Conservation (phyloP, 495 filamentous ascomycete genomes). For the Penicillium coffeae region DNA sequence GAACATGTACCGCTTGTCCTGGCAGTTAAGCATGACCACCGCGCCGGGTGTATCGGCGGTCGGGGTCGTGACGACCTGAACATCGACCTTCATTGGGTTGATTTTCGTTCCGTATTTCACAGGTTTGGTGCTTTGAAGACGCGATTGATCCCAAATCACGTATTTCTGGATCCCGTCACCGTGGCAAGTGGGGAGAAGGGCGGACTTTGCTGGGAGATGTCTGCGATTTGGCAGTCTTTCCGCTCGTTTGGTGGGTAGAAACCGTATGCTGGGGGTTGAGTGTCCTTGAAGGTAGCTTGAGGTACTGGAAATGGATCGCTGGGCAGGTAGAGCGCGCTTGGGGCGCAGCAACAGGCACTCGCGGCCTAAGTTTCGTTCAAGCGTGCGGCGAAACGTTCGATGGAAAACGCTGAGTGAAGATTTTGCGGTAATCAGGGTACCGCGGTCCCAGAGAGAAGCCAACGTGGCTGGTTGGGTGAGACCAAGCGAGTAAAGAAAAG, state of each 20-base stretch:
- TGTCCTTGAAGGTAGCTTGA: background rate
- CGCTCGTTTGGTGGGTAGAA: background rate
- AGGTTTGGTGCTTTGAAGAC: slow-evolving; percentile 7
- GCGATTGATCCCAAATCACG: slow-evolving; percentile 24
- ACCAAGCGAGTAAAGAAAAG: background rate
- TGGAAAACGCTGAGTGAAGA: slow-evolving; percentile 14
- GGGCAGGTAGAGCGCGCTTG: slow-evolving; percentile 1
- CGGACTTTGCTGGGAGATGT: background rate
- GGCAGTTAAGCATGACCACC: slow-evolving; percentile 69
- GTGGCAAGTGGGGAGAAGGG: slow-evolving; percentile 10
- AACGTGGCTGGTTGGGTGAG: slow-evolving; percentile 31
- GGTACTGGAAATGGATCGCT: background rate
- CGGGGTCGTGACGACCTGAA: slow-evolving; percentile 76
- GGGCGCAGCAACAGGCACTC: too few relatives aligned
- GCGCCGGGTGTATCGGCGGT: slow-evolving; percentile 87
- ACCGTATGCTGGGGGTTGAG: background rate
- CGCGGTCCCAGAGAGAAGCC: slow-evolving; percentile 37
- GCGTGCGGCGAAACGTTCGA: too few relatives aligned
- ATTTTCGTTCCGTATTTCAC: background rate
- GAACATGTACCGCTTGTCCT: slow-evolving; percentile 79
- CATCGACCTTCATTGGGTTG: slow-evolving; percentile 63
- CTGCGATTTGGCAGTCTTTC: background rate
- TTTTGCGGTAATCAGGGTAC: slow-evolving; percentile 29
- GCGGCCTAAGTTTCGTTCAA: too few relatives aligned
- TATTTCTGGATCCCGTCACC: slow-evolving; percentile 9